phyloP scores from a whole-genome alignment of 176 grass and related monocot genomes.

The Neostapfia colusana region DNA sequence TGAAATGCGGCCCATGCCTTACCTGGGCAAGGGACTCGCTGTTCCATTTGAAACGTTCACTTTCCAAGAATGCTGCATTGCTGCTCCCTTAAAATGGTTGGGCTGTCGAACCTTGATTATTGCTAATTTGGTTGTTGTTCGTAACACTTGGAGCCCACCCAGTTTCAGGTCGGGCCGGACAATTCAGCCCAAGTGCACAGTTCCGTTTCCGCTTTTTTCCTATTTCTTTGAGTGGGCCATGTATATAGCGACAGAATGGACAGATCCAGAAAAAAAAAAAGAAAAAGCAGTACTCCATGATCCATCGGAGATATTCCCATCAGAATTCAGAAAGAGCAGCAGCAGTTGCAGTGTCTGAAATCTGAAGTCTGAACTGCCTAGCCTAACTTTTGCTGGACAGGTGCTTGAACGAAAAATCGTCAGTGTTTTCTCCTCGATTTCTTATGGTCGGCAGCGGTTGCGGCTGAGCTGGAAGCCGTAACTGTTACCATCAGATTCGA shows the following conservation, averaged over 20 bases:
- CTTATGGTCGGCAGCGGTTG: not conserved
- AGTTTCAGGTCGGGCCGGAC: not conserved
- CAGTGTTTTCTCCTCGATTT: not conserved
- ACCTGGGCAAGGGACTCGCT: too few species aligned
- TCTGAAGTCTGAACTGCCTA: not conserved
- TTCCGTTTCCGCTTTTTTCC: too few species aligned
- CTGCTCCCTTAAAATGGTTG: too few species aligned
- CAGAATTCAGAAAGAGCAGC: not conserved
- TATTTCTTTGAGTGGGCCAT: not conserved
- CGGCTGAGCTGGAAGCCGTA: constrained; percentile 16
- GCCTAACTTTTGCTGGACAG: not conserved
- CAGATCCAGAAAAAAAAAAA: not conserved
- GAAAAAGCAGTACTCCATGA: too few species aligned
- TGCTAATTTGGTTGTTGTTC: not conserved
- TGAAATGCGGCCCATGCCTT: not conserved
- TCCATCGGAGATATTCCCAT: not conserved
- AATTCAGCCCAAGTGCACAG: not conserved
- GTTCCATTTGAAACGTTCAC: too few species aligned
- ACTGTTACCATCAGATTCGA: not conserved
- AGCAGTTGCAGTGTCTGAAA: not conserved
- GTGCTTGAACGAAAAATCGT: not conserved
- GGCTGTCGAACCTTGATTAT: too few species aligned
- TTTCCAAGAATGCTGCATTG: too few species aligned
- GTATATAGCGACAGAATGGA: not conserved
- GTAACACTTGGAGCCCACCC: not conserved